Evolutionary conservation across 306 rosid species (phyloP), one percentile per base, ranked within the genome.

Genomic region (Mimosa pudica): DNA sequence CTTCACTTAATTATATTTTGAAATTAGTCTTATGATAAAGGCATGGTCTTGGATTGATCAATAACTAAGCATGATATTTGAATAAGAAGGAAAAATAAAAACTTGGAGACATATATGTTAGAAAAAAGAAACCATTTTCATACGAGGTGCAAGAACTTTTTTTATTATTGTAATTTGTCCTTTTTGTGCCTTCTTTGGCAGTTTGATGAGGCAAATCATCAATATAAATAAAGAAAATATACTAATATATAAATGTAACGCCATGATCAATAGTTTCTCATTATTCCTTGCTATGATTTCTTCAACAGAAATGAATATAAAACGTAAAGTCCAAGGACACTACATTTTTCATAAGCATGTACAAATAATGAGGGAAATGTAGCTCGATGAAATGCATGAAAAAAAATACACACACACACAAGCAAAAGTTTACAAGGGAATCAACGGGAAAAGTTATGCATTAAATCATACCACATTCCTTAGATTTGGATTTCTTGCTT

Each of bases 401-500:
- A 38, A 38, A 38, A 38, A 18, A 18, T n/a, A 60, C 36, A 60
- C 10, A 18, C 20, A 8, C 10, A 20, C 9, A 20, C 14, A 38
- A 38, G 30, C 42, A 38, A 3, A 38, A 38, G 42, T 30, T 60
- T 24, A 60, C 65, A 61, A 11, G 24, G 17, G 36, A 61, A 61
- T 42, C 12, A 67, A n/a, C 0, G 8, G 10, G 64, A 49, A 20
- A 7, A 55, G 75, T 16, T 78, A 51, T 42, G 42, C 69, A 61
- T 70, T 41, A 42, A 62, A 73, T 71, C 89, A 68, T 81, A 95
- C 99, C 99, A 77, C 98, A 80, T 54, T 91, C 97, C 88, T 84
- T 90, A 85, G 85, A 84, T 93, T 96, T 96, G 83, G 87, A 82
- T 84, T 91, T 93, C 84, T 93, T 91, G 81, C 65, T 86, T 79